These are phyloP conservation scores for Pythium guiyangense DNA, from an alignment of 352 stramenopile species.

Conservation along the genomic window DNA sequence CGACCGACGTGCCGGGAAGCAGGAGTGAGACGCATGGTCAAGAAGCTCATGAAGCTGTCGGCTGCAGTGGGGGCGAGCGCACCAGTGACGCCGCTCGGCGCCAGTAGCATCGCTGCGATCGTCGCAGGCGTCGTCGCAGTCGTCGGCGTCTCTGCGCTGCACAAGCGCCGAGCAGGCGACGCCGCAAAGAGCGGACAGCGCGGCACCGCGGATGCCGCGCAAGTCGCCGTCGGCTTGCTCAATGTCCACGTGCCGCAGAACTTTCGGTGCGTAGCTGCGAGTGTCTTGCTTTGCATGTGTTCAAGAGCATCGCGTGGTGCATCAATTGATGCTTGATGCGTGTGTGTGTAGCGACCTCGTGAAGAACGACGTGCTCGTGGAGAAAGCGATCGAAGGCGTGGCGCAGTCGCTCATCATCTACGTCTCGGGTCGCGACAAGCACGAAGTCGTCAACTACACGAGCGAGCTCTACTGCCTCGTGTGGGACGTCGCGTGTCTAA, in stretches of 20 bases:
- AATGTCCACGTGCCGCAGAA: constrained; percentile 53
- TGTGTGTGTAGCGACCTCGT: constrained; percentile 32
- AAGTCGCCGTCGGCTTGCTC: constrained; percentile 44
- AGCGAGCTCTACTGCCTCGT: constrained; percentile 72
- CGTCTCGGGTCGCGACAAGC: constrained; percentile 46
- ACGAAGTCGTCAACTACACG: constrained; percentile 71
- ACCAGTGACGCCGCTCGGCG: constrained; percentile 24
- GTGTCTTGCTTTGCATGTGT: too few relatives aligned
- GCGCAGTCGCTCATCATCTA: constrained; percentile 51
- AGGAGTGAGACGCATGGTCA: constrained; percentile 20
- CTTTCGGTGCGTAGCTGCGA: constrained; percentile 23
- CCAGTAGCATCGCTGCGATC: constrained; percentile 35
- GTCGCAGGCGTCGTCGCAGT: constrained; percentile 33
- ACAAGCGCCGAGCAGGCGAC: constrained; percentile 23
- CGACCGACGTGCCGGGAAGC: too few relatives aligned
- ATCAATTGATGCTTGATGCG: not conserved
- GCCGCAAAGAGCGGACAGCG: not conserved
- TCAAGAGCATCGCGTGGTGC: too few relatives aligned
- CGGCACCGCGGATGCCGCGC: not conserved
- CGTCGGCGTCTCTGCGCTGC: constrained; percentile 38
- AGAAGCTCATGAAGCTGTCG: constrained; percentile 44
- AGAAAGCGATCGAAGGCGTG: constrained; percentile 48
- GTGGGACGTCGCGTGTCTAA: constrained; percentile 59
- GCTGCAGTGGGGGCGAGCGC: constrained; percentile 10
- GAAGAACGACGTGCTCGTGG: constrained; percentile 73